These are phyloP conservation scores for Leersia perrieri DNA, from an alignment of 176 grass and related monocot species.

Conservation along the genomic window DNA sequence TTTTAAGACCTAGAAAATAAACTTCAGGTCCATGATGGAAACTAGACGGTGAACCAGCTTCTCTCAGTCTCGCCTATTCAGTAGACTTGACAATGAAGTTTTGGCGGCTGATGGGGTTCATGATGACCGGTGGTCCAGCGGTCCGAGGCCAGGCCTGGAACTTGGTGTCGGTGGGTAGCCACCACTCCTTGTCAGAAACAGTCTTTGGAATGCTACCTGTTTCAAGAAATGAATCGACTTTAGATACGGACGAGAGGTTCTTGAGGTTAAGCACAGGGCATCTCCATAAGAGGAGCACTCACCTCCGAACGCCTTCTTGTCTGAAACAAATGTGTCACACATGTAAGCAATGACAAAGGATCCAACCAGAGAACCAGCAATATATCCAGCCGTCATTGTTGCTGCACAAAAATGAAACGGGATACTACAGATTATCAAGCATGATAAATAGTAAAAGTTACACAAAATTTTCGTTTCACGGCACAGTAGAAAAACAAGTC, in stretches of 20 bases:
- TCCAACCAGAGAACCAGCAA: conserved; percentile 23
- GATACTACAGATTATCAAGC: neutral
- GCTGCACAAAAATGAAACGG: neutral
- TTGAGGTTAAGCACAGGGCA: neutral
- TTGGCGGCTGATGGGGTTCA: conserved; percentile 93
- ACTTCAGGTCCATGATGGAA: conserved; percentile 22
- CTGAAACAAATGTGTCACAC: conserved; percentile 43
- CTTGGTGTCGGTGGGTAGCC: conserved; percentile 59
- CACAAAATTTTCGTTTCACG: neutral
- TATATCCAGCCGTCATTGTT: conserved; percentile 39
- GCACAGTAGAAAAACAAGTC: neutral
- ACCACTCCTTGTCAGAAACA: conserved; percentile 75
- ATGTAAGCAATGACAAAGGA: conserved; percentile 41
- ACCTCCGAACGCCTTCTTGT: conserved; percentile 63
- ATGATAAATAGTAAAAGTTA: neutral
- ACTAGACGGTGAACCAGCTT: neutral
- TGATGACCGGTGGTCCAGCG: conserved; percentile 74
- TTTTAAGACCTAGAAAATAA: conserved; percentile 15
- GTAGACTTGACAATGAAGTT: conserved; percentile 76
- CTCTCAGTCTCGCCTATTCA: neutral
- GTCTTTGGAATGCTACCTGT: conserved; percentile 51
- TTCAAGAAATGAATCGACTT: neutral
- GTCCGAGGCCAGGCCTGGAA: conserved; percentile 95
- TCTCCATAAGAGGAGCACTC: neutral
- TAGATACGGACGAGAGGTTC: neutral